Evolutionary conservation across 306 rosid genomes (phyloP).

Genomic region (Trifolium dubium): DNA sequence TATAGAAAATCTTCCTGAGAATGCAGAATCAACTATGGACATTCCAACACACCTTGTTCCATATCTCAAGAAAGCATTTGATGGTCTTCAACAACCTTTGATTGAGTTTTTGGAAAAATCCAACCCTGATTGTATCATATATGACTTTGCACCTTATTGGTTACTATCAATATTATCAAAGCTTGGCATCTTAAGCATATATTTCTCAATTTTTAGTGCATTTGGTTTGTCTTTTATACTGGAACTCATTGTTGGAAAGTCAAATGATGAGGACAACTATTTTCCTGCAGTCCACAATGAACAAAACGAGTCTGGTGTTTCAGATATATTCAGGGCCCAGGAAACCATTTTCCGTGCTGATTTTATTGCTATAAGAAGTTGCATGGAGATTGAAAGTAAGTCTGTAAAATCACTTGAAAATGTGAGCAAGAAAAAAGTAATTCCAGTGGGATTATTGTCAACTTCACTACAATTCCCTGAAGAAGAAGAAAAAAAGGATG

Average conservation of each 20-base stretch:
- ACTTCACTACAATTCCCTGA: slow-evolving; percentile 4
- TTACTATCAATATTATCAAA: neutral
- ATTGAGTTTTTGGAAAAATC: neutral
- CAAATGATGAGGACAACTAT: too few species aligned
- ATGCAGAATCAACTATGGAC: slow-evolving; percentile 17
- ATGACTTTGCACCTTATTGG: slow-evolving; percentile 22
- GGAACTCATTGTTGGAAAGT: too few species aligned
- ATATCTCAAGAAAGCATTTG: slow-evolving; percentile 35
- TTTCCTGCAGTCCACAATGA: too few species aligned
- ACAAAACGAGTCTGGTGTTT: slow-evolving; percentile 5
- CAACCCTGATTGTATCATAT: neutral
- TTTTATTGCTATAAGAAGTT: slow-evolving; percentile 32
- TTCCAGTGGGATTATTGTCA: slow-evolving; percentile 49
- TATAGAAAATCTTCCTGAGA: neutral
- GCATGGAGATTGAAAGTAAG: slow-evolving; percentile 41
- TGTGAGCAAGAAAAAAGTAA: slow-evolving; percentile 12
- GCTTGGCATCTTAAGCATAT: neutral
- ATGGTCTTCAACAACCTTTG: slow-evolving; percentile 41
- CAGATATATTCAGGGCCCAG: neutral
- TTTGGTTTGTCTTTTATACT: too few species aligned
- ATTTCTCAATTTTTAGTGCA: neutral
- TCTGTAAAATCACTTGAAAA: slow-evolving; percentile 29
- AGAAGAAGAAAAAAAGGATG: slow-evolving; percentile 5
- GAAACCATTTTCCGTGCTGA: slow-evolving; percentile 9
- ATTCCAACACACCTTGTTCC: neutral